Percentiles rank a stretch among this genome's conserved stretches.
Conservation (phyloP, 2,329 filamentous ascomycete genomes). For the Nectriaceae sp. region DNA sequence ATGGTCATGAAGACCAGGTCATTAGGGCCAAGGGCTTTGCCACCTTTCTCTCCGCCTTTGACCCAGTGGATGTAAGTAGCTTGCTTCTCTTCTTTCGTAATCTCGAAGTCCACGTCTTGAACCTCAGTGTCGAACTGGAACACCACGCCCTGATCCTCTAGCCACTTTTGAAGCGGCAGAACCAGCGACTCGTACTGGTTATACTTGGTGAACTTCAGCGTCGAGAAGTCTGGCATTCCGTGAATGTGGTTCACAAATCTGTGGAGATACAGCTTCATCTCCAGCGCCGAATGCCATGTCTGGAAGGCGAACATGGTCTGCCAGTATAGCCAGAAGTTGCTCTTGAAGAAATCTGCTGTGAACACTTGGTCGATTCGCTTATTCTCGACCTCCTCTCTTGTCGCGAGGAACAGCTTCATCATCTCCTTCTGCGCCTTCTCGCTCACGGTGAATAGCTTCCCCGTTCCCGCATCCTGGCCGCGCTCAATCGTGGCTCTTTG, state of each 20-base stretch:
- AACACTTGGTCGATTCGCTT: slow-evolving; percentile 13
- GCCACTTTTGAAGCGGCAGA: slow-evolving; percentile 11
- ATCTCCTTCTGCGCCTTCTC: slow-evolving; percentile 26
- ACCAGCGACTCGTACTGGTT: slow-evolving; percentile 18
- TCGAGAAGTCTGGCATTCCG: slow-evolving; percentile 17
- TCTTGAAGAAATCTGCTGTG: slow-evolving; percentile 10
- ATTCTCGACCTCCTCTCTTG: slow-evolving; percentile 11
- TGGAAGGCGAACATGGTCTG: slow-evolving; percentile 20
- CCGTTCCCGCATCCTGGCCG: slow-evolving; percentile 28
- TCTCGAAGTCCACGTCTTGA: slow-evolving; percentile 12
- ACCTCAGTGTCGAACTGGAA: slow-evolving; percentile 14
- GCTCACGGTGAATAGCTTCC: slow-evolving; percentile 27
- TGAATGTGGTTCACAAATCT: slow-evolving; percentile 15
- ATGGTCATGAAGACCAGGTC: slow-evolving; percentile 14
- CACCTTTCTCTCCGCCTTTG: slow-evolving; percentile 5
- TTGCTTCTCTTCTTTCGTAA: slow-evolving; percentile 6
- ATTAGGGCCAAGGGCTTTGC: slow-evolving; percentile 6
- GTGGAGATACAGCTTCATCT: slow-evolving; percentile 17
- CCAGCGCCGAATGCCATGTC: slow-evolving; percentile 15
- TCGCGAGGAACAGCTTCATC: slow-evolving; percentile 17
- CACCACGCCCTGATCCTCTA: slow-evolving; percentile 14
- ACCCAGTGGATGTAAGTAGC: slow-evolving; percentile 12
- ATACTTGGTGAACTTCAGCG: slow-evolving; percentile 15
- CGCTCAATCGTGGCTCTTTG: slow-evolving; percentile 31
- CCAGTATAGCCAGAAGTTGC: slow-evolving; percentile 19